These are phyloP conservation scores for Cucurbita pepo DNA, from an alignment of 306 rosid species.

Conservation along the genomic window DNA sequence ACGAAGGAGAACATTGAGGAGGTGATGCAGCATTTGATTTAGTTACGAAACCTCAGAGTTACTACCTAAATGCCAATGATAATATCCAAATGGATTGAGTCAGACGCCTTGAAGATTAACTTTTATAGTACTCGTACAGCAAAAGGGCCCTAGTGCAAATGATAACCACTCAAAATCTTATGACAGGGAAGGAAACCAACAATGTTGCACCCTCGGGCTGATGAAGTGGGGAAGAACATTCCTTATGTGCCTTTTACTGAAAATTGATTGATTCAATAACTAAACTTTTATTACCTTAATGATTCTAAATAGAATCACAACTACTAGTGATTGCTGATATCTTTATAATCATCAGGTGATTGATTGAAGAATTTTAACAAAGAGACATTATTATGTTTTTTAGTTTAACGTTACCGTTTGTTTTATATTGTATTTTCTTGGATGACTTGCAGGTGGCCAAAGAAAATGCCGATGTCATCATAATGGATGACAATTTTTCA, in stretches of 20 bases:
- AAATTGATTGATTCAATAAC: background rate
- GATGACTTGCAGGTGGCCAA: conserved; percentile 65
- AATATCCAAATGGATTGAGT: too few species aligned
- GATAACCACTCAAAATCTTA: too few species aligned
- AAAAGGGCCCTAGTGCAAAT: too few species aligned
- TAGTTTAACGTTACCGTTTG: background rate
- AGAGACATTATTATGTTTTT: background rate
- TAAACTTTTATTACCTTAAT: background rate
- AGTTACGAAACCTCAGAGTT: too few species aligned
- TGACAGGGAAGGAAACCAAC: too few species aligned
- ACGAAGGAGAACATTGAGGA: too few species aligned
- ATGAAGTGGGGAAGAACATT: background rate
- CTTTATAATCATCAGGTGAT: background rate
- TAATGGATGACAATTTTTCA: conserved; percentile 75
- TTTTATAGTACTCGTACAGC: too few species aligned
- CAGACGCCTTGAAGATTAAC: too few species aligned
- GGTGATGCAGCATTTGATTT: too few species aligned
- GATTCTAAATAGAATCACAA: background rate
- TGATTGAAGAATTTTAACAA: background rate
- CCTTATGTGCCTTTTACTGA: background rate
- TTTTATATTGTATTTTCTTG: conserved; percentile 1
- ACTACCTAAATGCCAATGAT: too few species aligned
- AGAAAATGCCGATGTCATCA: conserved; percentile 82
- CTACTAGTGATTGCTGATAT: background rate
- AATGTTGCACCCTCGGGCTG: background rate